Conservation (phyloP, 768 basidiomycete genomes). For the Trametes cingulata region DNA sequence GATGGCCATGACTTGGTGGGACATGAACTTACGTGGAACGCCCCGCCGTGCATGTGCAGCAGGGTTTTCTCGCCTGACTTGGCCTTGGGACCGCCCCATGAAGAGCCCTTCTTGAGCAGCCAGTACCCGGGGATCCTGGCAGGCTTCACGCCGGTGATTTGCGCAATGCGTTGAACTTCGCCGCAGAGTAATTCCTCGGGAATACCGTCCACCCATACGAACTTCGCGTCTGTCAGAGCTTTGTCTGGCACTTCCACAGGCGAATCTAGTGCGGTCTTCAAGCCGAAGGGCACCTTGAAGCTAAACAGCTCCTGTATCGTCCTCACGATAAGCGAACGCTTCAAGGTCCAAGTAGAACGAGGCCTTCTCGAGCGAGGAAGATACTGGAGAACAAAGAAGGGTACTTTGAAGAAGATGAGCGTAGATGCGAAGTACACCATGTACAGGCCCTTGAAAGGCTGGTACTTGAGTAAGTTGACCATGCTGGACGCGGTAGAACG, state of each 20-base stretch:
- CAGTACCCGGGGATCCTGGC: conserved; percentile 28
- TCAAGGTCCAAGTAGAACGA: conserved; percentile 9
- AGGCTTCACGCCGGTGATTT: conserved; percentile 12
- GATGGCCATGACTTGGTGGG: conserved; percentile 12
- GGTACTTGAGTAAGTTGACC: background rate
- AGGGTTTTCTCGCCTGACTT: conserved; percentile 55
- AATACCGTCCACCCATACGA: conserved; percentile 14
- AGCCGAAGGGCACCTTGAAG: background rate
- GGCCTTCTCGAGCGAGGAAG: conserved; percentile 4
- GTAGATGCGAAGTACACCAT: background rate
- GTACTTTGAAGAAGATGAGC: background rate
- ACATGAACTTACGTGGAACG: conserved; percentile 34
- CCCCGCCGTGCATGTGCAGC: conserved; percentile 68
- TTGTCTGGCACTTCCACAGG: background rate
- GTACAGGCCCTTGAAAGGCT: conserved; percentile 3
- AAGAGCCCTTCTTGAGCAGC: conserved; percentile 19
- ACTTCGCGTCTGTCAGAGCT: conserved; percentile 9
- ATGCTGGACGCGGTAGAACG: background rate
- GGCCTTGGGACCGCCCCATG: conserved; percentile 37
- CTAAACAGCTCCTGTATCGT: background rate
- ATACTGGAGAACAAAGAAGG: conserved; percentile 5
- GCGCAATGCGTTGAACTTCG: conserved; percentile 22
- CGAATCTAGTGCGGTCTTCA: background rate
- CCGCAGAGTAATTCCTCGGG: conserved; percentile 24
- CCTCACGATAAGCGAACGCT: conserved; percentile 7